Base-by-base conservation (phyloP, 2,329 filamentous ascomycete species). In the Talaromyces sp. region DNA sequence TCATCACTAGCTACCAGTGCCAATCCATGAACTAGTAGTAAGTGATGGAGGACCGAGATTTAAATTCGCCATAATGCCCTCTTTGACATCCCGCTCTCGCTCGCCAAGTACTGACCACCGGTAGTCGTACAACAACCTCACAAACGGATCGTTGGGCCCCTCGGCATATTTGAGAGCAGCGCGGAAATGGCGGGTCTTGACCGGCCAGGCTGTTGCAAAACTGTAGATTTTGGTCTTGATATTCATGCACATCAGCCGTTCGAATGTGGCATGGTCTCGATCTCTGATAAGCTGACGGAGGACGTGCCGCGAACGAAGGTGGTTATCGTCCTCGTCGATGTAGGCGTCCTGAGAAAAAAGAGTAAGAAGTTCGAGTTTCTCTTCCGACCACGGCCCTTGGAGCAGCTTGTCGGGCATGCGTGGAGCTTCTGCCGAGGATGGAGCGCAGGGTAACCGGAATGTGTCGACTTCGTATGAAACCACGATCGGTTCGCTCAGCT, bases 371-470 rank as follows among this genome's bases (percentile, higher is more conserved):
- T 74, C 70, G 5, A 79, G 65, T 43, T 77, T 74, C 8, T 69
- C 59, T 5, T 70, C 65, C 0, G 74, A 75, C 75, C 75, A 79
- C 3, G 76, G 75, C 0, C 64, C 51, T 8, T 65, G 59, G 3
- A 79, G 70, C 1, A 79, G 59, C 54, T 73, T 72, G 50, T 76
- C 70, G 0, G 77, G 77, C 48, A 79, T 72, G 7, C 70, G 68
- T 3, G 69, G 68, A 1, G 72, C 70, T 1, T 64, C 57, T 0
- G 69, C 65, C 3, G 59, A 59, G 5, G 53, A 43, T 7, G 59
- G 59, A 10, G 63, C 62, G 43, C 71, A 72, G 2, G 75, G 75
- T 2, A 77, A 67, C 10, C 68, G 71, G 61, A 75, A 76, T 31
- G 72, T 58, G 54, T 75, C 72, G 17, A 64, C 67, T 56, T 72